Percentiles rank a stretch among this genome's conserved stretches.
These are phyloP conservation scores for Aschersonia sp. DNA, from an alignment of 2,329 filamentous ascomycete genomes.

Conservation along the genomic window DNA sequence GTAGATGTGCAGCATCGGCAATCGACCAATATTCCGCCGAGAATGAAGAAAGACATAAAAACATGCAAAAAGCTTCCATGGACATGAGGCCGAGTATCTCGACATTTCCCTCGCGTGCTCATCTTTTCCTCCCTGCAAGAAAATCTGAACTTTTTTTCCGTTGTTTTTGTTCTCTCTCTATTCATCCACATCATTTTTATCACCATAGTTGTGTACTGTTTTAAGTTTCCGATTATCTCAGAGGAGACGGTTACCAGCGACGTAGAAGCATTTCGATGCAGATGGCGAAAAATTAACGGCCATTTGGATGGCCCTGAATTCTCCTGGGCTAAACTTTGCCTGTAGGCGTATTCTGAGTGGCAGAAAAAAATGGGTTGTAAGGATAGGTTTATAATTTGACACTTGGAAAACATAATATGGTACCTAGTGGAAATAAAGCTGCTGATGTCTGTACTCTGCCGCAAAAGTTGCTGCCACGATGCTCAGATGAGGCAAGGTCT, in stretches of 20 bases:
- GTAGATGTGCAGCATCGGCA: slow-evolving; percentile 18
- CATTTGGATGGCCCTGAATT: slow-evolving; percentile 1
- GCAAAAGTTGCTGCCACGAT: no score
- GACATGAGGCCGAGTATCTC: neutral
- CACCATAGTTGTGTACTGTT: slow-evolving; percentile 4
- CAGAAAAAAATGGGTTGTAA: slow-evolving; percentile 3
- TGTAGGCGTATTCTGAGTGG: slow-evolving; percentile 1
- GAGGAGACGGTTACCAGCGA: slow-evolving; percentile 8
- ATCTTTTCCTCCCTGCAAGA: neutral
- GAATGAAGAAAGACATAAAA: no score
- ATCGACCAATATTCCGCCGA: no score
- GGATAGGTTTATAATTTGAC: neutral
- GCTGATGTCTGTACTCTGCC: no score
- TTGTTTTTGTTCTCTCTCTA: neutral
- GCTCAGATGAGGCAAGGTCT: no score
- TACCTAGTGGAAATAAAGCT: no score
- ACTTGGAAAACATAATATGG: neutral
- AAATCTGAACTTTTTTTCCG: neutral
- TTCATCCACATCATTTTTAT: slow-evolving; percentile 4
- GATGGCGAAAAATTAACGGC: neutral
- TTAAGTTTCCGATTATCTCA: slow-evolving; percentile 9
- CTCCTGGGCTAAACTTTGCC: slow-evolving; percentile 1
- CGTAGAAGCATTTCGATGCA: slow-evolving; percentile 7
- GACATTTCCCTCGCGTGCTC: neutral
- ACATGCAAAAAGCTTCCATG: no score